These are phyloP conservation scores for Colletotrichum sp. DNA, from an alignment of 2,329 filamentous ascomycete genomes.

Conservation along the genomic window DNA sequence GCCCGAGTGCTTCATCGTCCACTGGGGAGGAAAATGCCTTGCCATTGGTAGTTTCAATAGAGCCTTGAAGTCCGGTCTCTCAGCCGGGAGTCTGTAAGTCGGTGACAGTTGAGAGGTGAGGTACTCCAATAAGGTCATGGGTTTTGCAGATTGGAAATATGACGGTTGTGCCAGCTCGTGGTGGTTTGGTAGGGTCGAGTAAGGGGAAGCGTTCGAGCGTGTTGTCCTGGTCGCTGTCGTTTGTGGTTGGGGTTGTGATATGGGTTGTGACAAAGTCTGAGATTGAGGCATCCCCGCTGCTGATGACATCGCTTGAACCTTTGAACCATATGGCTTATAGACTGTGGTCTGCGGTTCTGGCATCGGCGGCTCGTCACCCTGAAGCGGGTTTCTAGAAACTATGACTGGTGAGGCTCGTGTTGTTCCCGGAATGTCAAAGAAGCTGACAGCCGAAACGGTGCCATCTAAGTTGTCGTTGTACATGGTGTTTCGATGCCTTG, in stretches of 20 bases:
- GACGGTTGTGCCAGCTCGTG: not conserved
- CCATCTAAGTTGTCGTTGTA: slow-evolving; percentile 48
- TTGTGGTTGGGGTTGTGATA: not conserved
- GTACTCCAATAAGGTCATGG: not conserved
- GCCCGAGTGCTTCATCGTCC: not conserved
- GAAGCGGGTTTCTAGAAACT: slow-evolving; percentile 26
- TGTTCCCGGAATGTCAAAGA: not conserved
- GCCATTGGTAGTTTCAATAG: slow-evolving; percentile 1
- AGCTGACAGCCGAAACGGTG: slow-evolving; percentile 35
- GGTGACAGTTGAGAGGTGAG: not conserved
- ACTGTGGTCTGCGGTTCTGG: not conserved
- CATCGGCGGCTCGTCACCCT: slow-evolving; percentile 24
- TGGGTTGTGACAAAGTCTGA: not conserved
- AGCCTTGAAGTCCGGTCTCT: slow-evolving; percentile 9
- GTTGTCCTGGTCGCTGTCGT: not conserved
- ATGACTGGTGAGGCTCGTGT: slow-evolving; percentile 22
- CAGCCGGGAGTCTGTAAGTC: not conserved
- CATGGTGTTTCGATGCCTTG: slow-evolving; percentile 17
- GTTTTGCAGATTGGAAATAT: not conserved
- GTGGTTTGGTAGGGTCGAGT: not conserved
- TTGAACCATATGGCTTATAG: not conserved
- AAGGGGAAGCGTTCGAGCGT: not conserved
- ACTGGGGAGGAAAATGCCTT: not conserved
- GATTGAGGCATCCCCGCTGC: not conserved
- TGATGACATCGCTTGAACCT: not conserved